These are phyloP conservation scores for Ophiocordyceps robertsii DNA, from an alignment of 2,329 filamentous ascomycete species.

Conservation along the genomic window DNA sequence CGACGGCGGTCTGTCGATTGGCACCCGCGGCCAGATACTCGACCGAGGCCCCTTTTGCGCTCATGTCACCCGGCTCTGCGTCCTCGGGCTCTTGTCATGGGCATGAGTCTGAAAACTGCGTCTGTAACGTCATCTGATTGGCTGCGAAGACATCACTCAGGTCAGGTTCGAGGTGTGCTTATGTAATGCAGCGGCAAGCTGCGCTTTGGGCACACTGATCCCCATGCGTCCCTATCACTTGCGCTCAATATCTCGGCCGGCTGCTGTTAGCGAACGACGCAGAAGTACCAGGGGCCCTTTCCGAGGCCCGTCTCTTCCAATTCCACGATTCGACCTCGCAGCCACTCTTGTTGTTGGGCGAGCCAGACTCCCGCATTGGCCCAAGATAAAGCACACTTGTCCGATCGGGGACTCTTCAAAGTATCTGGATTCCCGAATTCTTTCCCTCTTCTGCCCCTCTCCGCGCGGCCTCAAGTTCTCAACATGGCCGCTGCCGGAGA, in stretches of 20 bases:
- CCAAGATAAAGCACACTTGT: too few species aligned
- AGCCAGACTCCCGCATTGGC: too few species aligned
- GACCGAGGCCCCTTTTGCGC: slow-evolving; percentile 18
- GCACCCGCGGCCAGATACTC: slow-evolving; percentile 64
- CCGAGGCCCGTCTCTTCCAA: too few species aligned
- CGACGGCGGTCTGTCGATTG: slow-evolving; percentile 78
- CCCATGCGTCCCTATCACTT: too few species aligned
- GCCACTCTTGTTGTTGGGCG: too few species aligned
- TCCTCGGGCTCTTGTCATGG: neutral
- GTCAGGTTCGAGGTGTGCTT: slow-evolving; percentile 8
- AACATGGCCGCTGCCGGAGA: slow-evolving; percentile 4
- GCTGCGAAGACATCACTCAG: slow-evolving; percentile 10
- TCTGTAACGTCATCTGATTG: slow-evolving; percentile 20
- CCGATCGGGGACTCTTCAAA: too few species aligned
- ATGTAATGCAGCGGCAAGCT: neutral
- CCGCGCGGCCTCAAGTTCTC: neutral
- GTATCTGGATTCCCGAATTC: too few species aligned
- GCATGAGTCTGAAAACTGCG: slow-evolving; percentile 22
- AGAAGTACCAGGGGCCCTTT: too few species aligned
- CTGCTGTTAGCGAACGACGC: too few species aligned
- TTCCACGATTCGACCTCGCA: too few species aligned
- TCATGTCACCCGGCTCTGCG: slow-evolving; percentile 11
- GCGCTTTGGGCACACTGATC: neutral
- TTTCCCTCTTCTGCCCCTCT: too few species aligned
- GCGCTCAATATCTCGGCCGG: too few species aligned